A percentile compares a stretch with the other conserved stretches of the same genome.
Conservation (phyloP, 2,329 filamentous ascomycete genomes). For the Colletotrichum sp. region DNA sequence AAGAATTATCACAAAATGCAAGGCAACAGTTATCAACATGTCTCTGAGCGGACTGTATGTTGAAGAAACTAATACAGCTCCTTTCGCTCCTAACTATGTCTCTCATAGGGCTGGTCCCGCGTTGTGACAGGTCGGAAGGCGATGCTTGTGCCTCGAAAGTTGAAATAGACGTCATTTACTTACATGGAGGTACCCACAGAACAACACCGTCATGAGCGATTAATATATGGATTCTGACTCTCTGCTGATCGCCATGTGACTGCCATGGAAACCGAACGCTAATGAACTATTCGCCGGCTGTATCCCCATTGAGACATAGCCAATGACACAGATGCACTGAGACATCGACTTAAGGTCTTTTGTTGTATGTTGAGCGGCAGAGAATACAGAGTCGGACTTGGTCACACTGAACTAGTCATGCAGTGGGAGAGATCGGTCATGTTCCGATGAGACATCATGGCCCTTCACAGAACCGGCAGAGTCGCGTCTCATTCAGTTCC, state of each 20-base stretch:
- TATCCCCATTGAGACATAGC: neutral
- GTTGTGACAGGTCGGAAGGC: neutral
- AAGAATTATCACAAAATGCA: neutral
- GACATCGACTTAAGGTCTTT: neutral
- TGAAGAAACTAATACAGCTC: neutral
- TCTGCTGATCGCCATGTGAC: neutral
- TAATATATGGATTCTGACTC: neutral
- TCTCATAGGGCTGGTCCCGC: neutral
- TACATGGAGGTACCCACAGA: neutral
- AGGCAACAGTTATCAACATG: neutral
- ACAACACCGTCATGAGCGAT: neutral
- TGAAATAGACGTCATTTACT: neutral
- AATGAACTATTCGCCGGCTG: neutral
- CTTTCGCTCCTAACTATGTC: fast-evolving
- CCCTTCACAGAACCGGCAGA: neutral
- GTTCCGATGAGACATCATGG: neutral
- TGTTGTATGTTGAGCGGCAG: neutral
- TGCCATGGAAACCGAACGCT: neutral
- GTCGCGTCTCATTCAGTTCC: neutral
- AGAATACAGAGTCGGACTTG: neutral
- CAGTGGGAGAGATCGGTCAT: neutral
- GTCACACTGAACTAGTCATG: neutral
- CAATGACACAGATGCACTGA: neutral
- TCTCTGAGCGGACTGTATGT: neutral
- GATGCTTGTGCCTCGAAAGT: neutral